A percentile compares a stretch with the other conserved stretches of the same genome.
Evolutionary conservation across 1,284 basidiomycete species (phyloP).

Genomic region (Waitea zeae): DNA sequence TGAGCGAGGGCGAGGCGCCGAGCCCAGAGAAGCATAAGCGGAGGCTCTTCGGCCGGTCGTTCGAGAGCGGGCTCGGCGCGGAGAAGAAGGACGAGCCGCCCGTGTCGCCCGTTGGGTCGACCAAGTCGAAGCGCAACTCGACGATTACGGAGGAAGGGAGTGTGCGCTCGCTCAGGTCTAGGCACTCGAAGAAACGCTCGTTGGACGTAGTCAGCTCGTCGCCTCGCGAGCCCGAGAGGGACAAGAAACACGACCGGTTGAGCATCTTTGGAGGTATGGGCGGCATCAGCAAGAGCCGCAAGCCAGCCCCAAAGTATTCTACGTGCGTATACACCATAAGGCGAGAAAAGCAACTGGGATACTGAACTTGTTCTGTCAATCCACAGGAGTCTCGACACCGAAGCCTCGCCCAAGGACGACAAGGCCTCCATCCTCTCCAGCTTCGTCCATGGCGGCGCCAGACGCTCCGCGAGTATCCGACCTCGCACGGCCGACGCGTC

Average conservation of each 20-base stretch:
- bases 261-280: conserved; percentile 58
- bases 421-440: too few species aligned
- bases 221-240: conserved; percentile 6
- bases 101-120: too few species aligned
- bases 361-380: too few species aligned
- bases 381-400: too few species aligned
- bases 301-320: conserved; percentile 62
- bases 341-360: too few species aligned
- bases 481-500: not conserved
- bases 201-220: conserved; percentile 28
- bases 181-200: conserved; percentile 32
- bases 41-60: conserved; percentile 37
- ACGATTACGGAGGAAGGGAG: not conserved
- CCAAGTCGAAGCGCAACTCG: conserved; percentile 2
- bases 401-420: too few species aligned
- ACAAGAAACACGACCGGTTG: conserved; percentile 35
- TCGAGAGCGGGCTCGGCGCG: conserved; percentile 5
- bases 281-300: conserved; percentile 47
- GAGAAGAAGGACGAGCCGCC: not conserved
- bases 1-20: conserved; percentile 42
- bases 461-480: too few species aligned
- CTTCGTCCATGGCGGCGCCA: too few species aligned
- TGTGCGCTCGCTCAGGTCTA: conserved; percentile 5
- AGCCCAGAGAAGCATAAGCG: conserved; percentile 16
- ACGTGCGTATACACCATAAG: conserved; percentile 23